Evolutionary conservation across 805 yeast species (phyloP).

Genomic region (Sungouiella blattae): DNA sequence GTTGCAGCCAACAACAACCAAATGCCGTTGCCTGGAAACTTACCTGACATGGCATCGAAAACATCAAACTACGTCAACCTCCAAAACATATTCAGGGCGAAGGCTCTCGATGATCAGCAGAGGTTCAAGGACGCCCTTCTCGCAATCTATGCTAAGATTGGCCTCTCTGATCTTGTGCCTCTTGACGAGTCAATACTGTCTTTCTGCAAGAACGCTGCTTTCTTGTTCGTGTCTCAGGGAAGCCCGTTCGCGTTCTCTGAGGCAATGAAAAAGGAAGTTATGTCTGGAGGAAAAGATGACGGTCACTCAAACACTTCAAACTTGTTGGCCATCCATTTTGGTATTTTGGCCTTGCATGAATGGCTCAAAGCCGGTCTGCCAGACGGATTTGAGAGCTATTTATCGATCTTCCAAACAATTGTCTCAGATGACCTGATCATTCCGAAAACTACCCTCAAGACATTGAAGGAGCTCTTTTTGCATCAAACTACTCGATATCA

Average conservation of each 20-base stretch:
- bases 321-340: slow-evolving; percentile 37
- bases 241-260: slow-evolving; percentile 1
- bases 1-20: slow-evolving; percentile 30
- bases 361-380: slow-evolving; percentile 20
- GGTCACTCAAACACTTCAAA: slow-evolving; percentile 3
- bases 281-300: neutral
- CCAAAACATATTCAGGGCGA: slow-evolving; percentile 53
- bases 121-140: slow-evolving; percentile 34
- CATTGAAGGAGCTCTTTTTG: slow-evolving; percentile 31
- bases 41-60: slow-evolving; percentile 89
- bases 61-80: slow-evolving; percentile 58
- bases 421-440: slow-evolving; percentile 11
- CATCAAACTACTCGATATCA: slow-evolving; percentile 46
- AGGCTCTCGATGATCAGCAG: slow-evolving; percentile 49
- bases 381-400: slow-evolving; percentile 19
- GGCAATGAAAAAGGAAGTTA: slow-evolving; percentile 1
- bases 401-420: slow-evolving; percentile 17
- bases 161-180: slow-evolving; percentile 26
- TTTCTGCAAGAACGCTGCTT: slow-evolving; percentile 63
- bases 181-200: slow-evolving; percentile 33
- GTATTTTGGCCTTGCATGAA: slow-evolving; percentile 34
- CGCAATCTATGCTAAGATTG: slow-evolving; percentile 21
- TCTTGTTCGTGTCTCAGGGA: slow-evolving; percentile 50
- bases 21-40: slow-evolving; percentile 68
- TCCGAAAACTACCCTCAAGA: slow-evolving; percentile 14